Base-by-base conservation (phyloP, 768 basidiomycete species). In the Chalciporus chontae region DNA sequence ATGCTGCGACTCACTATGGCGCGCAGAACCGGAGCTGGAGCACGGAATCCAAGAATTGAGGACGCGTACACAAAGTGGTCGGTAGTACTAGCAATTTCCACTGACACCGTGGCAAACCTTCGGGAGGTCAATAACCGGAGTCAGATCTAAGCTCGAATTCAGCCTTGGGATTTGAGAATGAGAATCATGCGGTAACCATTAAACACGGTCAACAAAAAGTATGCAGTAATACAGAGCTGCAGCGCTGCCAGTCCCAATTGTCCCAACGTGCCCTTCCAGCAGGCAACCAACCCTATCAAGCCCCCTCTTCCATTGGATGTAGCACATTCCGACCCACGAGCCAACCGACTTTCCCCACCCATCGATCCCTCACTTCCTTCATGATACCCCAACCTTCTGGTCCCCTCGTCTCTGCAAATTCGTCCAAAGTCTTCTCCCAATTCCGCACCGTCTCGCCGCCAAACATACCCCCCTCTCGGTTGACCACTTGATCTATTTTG, bases 291-390 rank as follows among this genome's bases (percentile, higher is more conserved):
- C 21, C 3, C 18, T 34, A 42, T 61, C 50, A 59, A 29, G 34
- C 56, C 49, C 60, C 61, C 48, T 66, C 65, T 45, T 69, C 66
- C 66, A 68, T 68, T 49, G 62, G 51, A 17, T 68, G 66, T 18
- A 55, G 15, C 38, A 59, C 64, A 18, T 48, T 68, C 50, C 66
- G 64, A 4, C 86, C 84, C 8, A 87, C 83, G 29, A 89, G 63
- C 90, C 90, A 92, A 2, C 90, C 89, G 21, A 88, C 87, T 60
- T 80, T 85, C 14, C 64, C 56, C 14, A 90, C 78, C 87, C 88
- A 91, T 29, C 71, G 69, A 62, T 91, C 84, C 52, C 79, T 67
- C 18, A 81, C 64, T 13, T 71, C 69, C 57, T 71, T 67, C 70
- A 80, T 69, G 37, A 64, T 61, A 24, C 67, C 62, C 61, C 72